Evolutionary conservation across 2,329 filamentous ascomycete genomes (phyloP), one percentile per base, ranked within the genome.

Genomic region (Tolypocladium ovalisporum): DNA sequence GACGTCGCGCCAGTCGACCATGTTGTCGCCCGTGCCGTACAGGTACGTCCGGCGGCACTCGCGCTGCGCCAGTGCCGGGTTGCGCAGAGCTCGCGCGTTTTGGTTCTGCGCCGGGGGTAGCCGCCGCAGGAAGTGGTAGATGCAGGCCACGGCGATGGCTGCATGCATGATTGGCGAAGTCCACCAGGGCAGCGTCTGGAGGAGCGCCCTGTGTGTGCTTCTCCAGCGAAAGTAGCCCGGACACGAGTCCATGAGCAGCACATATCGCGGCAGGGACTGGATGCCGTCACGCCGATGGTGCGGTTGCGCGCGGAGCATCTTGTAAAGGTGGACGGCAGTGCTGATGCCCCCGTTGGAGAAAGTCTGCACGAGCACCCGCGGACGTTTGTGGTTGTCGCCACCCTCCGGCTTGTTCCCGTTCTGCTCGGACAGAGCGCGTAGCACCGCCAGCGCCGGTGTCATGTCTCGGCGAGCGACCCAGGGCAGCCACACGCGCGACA

Each of bases 281-380:
- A 58, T 59, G 29, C 34, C 52, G 22, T 55, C 57, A 7, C 32
- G 67, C 3, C 64, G 35, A 22, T n/a, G 6, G 19, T 55, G 27
- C 52, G 58, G 52, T 4, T 54, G 55, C 9, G 55, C 60, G 1
- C 54, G 61, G 1, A 68, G 62, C 35, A 65, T 59, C 24, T 64
- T 59, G 39, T 61, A 64, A 56, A 73, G 76, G 15, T 68, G 62
- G 34, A 66, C 66, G 22, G 77, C 72, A 36, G 73, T 73, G 55
- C 71, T 71, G 29, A 74, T 70, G 52, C 79, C 80, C 56, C 79
- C 79, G 61, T 82, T 81, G 42, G 79, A 82, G 63, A 82, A 81
- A 37, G 74, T 59, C 61, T 82, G 79, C 15, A 78, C 63, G 3
- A 81, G 69, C 19, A 81, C 67, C 36, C 68, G 67, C 13, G 66